Base-by-base conservation (phyloP, 2,329 filamentous ascomycete species). In the Metarhizium humberi region DNA sequence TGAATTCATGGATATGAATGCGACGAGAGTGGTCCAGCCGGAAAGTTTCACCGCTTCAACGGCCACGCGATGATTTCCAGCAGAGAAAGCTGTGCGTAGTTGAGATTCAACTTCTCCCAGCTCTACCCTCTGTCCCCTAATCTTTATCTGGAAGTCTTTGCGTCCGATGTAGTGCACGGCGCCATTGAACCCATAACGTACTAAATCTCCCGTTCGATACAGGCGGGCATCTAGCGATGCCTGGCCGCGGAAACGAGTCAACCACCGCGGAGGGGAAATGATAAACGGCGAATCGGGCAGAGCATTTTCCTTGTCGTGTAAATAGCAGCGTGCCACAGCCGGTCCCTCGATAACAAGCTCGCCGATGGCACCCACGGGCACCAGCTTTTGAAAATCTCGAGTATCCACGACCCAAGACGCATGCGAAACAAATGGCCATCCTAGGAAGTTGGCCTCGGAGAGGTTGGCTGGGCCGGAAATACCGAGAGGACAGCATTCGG, bases 121-220 rank as follows among this genome's bases (percentile, higher is more conserved):
- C 16, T 55, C 54, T 16, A 55, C 29, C 3, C 54, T 49, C 38
- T 55, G 50, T 2, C 54, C 54, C 11, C 54, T 40, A 11, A 55
- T 16, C 36, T 55, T 55, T 42, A 55, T 36, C 20, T 52, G 54
- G 6, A 18, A 30, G 50, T 52, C 36, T 14, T 48, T 52, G 6
- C 54, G 54, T 4, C 54, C n/a, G 14, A 52, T 18, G 14, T 48
- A 52, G 11, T 40, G 30, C 8, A 55, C 4, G 1, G 54, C 30
- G 4, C 43, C 43, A 40, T 55, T 25, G 3, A 4, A 16, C 2
- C 32, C 32, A 14, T 40, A 29, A 6, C 50, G 20, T n/a, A 55
- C 54, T 3, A 52, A 43, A 11, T 55, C 54, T 29, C 50, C 45
- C 6, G 25, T 55, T n/a, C 38, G 43, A 25, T 55, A 55, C 6